Evolutionary conservation across 1,284 basidiomycete species (phyloP).

Genomic region (Microbotryum scabiosae): DNA sequence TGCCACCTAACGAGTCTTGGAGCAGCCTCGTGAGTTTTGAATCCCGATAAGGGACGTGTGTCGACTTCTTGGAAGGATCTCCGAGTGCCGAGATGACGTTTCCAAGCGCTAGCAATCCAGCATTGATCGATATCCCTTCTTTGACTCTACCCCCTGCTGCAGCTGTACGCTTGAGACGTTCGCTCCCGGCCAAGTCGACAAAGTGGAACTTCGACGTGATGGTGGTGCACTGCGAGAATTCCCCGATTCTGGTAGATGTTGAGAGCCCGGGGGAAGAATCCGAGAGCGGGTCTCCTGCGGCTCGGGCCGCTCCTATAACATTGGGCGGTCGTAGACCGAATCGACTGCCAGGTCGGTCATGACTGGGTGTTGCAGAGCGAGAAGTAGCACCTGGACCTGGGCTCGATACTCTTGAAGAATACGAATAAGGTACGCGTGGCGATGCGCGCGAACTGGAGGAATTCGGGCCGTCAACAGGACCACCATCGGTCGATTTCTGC

Average conservation of each 20-base stretch:
- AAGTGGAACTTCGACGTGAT: conserved; percentile 96
- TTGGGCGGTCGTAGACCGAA: conserved; percentile 7
- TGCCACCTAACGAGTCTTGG: conserved; percentile 97
- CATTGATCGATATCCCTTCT: conserved; percentile 96
- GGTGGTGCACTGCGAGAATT: conserved; percentile 58
- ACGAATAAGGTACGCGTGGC: conserved; percentile 3
- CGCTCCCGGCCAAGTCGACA: conserved; percentile 93
- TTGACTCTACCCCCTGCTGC: conserved; percentile 91
- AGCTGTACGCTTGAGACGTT: conserved; percentile 86
- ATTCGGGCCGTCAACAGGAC: conserved; percentile 1
- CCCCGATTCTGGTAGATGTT: neutral
- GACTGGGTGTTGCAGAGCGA: conserved; percentile 18
- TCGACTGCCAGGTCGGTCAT: conserved; percentile 26
- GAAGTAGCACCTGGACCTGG: conserved; percentile 4
- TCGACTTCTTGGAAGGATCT: conserved; percentile 59
- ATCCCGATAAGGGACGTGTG: conserved; percentile 91
- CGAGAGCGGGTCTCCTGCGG: no score
- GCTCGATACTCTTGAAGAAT: conserved; percentile 13
- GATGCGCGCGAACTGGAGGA: conserved; percentile 14
- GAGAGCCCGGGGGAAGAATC: no score
- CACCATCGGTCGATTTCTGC: conserved; percentile 36
- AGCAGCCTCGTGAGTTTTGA: conserved; percentile 87
- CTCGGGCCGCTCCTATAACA: conserved; percentile 1
- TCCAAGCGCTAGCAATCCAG: conserved; percentile 87
- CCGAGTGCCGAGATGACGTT: conserved; percentile 97